phyloP scores from a whole-genome alignment of 305 asterid species.

The Solanum aculeatissimum region DNA sequence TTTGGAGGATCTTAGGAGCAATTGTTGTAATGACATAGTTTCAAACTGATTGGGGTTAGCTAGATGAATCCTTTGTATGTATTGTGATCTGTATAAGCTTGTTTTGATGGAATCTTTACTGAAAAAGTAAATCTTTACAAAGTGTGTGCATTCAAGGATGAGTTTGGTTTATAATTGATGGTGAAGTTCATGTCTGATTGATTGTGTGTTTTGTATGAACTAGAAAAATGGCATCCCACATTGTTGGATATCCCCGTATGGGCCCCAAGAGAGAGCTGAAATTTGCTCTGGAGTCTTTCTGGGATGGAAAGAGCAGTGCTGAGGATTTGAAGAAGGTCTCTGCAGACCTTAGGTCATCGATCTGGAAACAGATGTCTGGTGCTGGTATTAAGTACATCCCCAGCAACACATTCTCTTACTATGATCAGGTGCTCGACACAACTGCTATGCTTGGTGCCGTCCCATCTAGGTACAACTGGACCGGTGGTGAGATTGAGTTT shows the following conservation, averaged over 20 bases:
- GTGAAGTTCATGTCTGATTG: neutral
- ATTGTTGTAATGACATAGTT: too few species aligned
- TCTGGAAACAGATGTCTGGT: slow-evolving; percentile 81
- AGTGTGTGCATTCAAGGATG: neutral
- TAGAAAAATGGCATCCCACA: slow-evolving; percentile 77
- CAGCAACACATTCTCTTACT: slow-evolving; percentile 76
- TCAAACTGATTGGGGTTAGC: neutral
- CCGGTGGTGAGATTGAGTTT: slow-evolving; percentile 76
- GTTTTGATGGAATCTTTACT: neutral
- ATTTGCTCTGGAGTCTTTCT: slow-evolving; percentile 81
- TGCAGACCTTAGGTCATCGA: slow-evolving; percentile 61
- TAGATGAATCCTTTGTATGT: neutral
- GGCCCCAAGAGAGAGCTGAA: slow-evolving; percentile 94
- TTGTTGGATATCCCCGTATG: slow-evolving; percentile 87
- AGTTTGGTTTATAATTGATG: neutral
- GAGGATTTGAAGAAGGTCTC: slow-evolving; percentile 72
- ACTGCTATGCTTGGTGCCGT: slow-evolving; percentile 83
- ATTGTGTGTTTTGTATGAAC: slow-evolving; percentile 5
- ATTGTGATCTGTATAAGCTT: neutral
- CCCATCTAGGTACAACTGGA: slow-evolving; percentile 72
- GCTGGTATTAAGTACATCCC: slow-evolving; percentile 75
- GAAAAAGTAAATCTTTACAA: neutral
- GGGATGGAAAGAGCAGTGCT: slow-evolving; percentile 83
- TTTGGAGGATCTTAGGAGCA: neutral
- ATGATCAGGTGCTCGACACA: slow-evolving; percentile 75